Base-by-base conservation (phyloP, 495 filamentous ascomycete genomes). In the Hypoxylon lenormandii region DNA sequence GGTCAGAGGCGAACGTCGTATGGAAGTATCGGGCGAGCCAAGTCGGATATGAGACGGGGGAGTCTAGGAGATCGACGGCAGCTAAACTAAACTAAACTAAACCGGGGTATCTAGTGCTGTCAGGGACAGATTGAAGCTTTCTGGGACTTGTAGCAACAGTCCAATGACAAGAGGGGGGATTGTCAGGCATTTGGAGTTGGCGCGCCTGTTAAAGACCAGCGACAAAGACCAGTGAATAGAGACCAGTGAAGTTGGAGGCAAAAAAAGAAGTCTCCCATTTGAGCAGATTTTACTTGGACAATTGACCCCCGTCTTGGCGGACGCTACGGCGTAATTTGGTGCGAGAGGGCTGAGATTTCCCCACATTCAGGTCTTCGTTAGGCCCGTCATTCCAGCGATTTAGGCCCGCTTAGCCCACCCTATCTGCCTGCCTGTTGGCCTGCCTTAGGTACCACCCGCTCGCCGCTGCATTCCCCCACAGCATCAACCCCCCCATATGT, bases 241-340 rank as follows among this genome's bases (percentile, higher is more conserved):
- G 6, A 58, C 55, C 60, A 64, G 46, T 46, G 23, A 60, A 55
- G 51, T 63, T 59, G 57, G 52, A 72, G 56, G 49, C 52, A 50
- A 48, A 40, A 16, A 53, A 22, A 18, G 15, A 47, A 45, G 38
- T 7, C 57, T 47, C 50, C 50, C 42, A 56, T 52, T 51, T 58
- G 62, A 58, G 49, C 55, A 66, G 33, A 69, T 63, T 63, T 67
- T 42, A 46, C 52, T 56, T 66, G 38, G 53, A 42, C 50, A 16
- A 2, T 61, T 51, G 30, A 45, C 56, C 59, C 67, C 61, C 56
- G 67, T 70, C 67, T 70, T 70, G 67, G 61, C 67, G 61, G 56
- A 49, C 50, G 45, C 50, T 60, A 56, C 55, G 55, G 60, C 49
- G 65, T 69, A 69, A 63, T 52, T 68, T 49, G 37, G 26, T 69